Percentiles rank a stretch among this genome's conserved stretches.
Conservation (phyloP, 768 basidiomycete species). For the Vararia minispora region DNA sequence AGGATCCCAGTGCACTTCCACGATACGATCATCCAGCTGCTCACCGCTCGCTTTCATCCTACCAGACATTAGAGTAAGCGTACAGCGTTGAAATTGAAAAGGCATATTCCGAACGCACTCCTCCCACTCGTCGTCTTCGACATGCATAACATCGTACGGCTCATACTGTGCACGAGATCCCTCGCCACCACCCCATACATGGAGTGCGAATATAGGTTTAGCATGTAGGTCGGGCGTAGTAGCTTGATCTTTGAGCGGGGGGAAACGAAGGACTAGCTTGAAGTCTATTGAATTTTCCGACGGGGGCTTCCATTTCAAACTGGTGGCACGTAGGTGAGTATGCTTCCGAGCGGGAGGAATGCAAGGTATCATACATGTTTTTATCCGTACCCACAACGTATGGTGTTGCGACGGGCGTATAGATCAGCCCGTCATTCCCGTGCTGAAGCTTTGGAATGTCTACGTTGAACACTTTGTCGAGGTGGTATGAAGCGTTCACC, state of each 20-base stretch:
- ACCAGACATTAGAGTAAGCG: conserved; percentile 4
- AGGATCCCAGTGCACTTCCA: conserved; percentile 89
- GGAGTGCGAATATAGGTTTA: conserved; percentile 78
- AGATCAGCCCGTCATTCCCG: conserved; percentile 92
- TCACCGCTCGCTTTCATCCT: conserved; percentile 80
- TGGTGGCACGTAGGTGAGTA: conserved; percentile 21
- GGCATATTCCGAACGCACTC: conserved; percentile 37
- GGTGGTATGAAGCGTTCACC: conserved; percentile 78
- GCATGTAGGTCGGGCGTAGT: conserved; percentile 65
- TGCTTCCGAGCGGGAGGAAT: background rate
- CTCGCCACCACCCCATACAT: conserved; percentile 73
- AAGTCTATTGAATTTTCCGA: conserved; percentile 98
- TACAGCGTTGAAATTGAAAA: conserved; percentile 5
- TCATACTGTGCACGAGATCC: conserved; percentile 53
- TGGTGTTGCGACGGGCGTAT: conserved; percentile 78
- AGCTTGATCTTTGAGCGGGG: conserved; percentile 42
- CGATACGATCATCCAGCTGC: conserved; percentile 87
- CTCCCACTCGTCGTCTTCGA: conserved; percentile 91
- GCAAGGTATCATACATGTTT: conserved; percentile 58
- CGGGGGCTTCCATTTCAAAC: conserved; percentile 98
- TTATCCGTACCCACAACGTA: conserved; percentile 76
- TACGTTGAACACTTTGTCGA: conserved; percentile 74
- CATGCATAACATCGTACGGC: conserved; percentile 73
- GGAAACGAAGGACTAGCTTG: conserved; percentile 90
- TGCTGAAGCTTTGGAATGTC: conserved; percentile 84